Conservation (phyloP, 2,329 filamentous ascomycete species). For the Pseudodiploospora longispora region DNA sequence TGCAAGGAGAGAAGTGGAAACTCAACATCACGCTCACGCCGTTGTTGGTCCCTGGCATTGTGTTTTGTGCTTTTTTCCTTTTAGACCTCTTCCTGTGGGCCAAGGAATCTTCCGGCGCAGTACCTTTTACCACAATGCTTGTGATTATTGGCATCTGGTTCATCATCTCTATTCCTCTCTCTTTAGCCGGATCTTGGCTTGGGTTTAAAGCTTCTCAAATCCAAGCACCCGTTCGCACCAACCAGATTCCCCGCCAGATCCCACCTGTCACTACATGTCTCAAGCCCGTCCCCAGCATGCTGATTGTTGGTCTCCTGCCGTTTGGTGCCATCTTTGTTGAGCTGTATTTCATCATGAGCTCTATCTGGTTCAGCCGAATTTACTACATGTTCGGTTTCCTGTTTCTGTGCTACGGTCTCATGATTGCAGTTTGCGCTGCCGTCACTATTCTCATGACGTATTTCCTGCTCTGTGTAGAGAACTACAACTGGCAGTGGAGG, state of each 20-base stretch:
- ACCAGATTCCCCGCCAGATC: conserved; percentile 96
- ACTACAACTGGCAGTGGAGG: conserved; percentile 99
- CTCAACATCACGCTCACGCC: conserved; percentile 85
- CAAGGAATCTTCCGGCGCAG: conserved; percentile 82
- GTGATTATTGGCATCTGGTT: conserved; percentile 94
- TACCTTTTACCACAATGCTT: conserved; percentile 95
- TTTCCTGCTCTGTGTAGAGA: conserved; percentile 90
- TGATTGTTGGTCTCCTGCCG: conserved; percentile 84
- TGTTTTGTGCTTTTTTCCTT: conserved; percentile 85
- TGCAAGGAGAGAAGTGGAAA: conserved; percentile 91
- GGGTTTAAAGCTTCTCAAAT: conserved; percentile 71
- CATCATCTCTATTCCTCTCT: conserved; percentile 86
- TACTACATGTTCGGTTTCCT: conserved; percentile 99
- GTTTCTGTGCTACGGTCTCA: conserved; percentile 93
- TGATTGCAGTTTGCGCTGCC: conserved; percentile 90
- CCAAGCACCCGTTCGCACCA: conserved; percentile 80
- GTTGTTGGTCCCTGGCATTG: conserved; percentile 72
- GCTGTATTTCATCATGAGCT: conserved; percentile 98
- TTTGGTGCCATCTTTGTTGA: conserved; percentile 98
- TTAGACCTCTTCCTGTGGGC: conserved; percentile 96
- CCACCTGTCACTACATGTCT: conserved; percentile 78
- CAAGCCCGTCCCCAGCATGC: conserved; percentile 78
- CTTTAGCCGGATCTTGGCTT: conserved; percentile 83
- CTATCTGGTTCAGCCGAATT: conserved; percentile 96
- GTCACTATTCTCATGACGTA: conserved; percentile 94